These are phyloP conservation scores for Irpex sp. DNA, from an alignment of 1,284 basidiomycete species.

Conservation along the genomic window DNA sequence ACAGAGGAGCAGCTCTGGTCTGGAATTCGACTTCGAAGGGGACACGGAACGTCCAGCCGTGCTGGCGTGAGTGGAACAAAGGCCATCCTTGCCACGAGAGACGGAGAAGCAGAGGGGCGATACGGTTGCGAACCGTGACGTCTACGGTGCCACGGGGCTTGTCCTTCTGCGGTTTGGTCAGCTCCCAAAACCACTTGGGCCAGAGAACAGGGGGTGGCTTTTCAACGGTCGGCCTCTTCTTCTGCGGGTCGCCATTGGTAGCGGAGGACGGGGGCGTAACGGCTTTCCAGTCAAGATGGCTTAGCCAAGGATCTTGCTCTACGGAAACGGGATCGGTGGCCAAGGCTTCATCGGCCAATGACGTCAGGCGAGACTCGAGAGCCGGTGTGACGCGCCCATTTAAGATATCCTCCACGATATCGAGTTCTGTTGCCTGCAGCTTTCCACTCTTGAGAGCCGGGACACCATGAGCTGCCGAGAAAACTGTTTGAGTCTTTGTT, in stretches of 20 bases:
- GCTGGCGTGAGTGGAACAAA: conserved; percentile 81
- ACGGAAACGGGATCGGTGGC: conserved; percentile 16
- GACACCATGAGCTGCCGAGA: conserved; percentile 40
- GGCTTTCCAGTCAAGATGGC: conserved; percentile 63
- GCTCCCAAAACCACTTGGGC: conserved; percentile 98
- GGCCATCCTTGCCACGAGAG: conserved; percentile 90
- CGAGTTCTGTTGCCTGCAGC: conserved; percentile 33
- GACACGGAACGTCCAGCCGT: conserved; percentile 92
- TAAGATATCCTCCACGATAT: conserved; percentile 42
- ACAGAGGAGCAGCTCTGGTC: conserved; percentile 42
- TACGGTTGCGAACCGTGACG: conserved; percentile 81
- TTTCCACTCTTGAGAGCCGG: conserved; percentile 35
- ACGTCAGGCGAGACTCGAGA: conserved; percentile 29
- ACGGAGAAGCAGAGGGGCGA: conserved; percentile 83
- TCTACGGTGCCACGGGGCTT: conserved; percentile 70
- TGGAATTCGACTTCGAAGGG: conserved; percentile 33
- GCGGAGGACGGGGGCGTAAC: conserved; percentile 1
- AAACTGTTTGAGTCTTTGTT: conserved; percentile 38
- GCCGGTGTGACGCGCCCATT: conserved; percentile 32
- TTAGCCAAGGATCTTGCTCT: conserved; percentile 52
- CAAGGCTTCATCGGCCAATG: conserved; percentile 35
- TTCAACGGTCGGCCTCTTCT: conserved; percentile 1
- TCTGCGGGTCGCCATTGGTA: conserved; percentile 5
- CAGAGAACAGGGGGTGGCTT: conserved; percentile 52
- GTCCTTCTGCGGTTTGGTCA: conserved; percentile 68